Evolutionary conservation across 371 early-diverging fungal species (phyloP).

Genomic region (Mucor piriformis): DNA sequence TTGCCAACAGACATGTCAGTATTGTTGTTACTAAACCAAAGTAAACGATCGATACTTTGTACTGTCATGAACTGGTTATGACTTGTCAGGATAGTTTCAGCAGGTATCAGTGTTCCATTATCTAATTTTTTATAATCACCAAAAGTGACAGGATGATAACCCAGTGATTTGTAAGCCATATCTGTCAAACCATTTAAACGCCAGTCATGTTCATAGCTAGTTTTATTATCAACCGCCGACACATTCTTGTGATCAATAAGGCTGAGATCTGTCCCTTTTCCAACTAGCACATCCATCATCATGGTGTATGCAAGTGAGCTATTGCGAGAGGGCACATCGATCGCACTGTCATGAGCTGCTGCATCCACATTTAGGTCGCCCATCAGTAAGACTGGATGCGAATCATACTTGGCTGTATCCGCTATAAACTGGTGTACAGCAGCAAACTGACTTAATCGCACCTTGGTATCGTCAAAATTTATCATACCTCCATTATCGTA

Average conservation of each 20-base stretch:
- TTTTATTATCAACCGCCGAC: not conserved
- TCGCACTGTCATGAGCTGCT: conserved; percentile 41
- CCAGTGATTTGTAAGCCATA: conserved; percentile 53
- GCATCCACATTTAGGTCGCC: conserved; percentile 84
- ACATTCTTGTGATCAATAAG: not conserved
- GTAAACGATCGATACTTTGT: conserved; percentile 74
- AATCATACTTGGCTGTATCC: conserved; percentile 37
- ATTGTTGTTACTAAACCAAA: conserved; percentile 38
- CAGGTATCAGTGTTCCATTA: conserved; percentile 49
- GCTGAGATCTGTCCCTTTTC: conserved; percentile 47
- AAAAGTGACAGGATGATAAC: conserved; percentile 82
- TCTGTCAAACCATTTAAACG: conserved; percentile 48
- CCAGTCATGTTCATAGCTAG: conserved; percentile 12
- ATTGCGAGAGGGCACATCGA: conserved; percentile 29
- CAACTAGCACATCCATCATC: conserved; percentile 71
- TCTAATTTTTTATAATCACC: conserved; percentile 57
- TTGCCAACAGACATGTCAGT: conserved; percentile 16
- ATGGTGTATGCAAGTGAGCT: conserved; percentile 62
- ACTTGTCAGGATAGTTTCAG: conserved; percentile 67
- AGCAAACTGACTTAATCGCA: conserved; percentile 63
- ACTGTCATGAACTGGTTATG: conserved; percentile 54
- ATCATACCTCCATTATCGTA: conserved; percentile 50
- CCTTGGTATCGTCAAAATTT: conserved; percentile 53
- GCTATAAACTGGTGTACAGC: conserved; percentile 68
- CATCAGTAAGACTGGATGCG: conserved; percentile 58